Evolutionary conservation across 306 rosid species (phyloP).

Genomic region (Elaeagnus macrophylla): DNA sequence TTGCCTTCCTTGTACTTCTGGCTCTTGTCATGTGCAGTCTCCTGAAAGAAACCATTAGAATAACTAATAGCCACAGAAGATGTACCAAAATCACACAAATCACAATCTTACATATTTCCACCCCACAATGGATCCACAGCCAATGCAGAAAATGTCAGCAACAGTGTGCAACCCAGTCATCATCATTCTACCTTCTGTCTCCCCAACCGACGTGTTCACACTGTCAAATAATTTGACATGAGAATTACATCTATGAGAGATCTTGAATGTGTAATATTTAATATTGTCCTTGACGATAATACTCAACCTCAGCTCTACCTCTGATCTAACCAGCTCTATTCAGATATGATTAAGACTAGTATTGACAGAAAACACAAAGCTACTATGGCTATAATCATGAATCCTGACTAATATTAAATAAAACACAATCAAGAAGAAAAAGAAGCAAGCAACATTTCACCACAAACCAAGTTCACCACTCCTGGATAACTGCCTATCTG

Average conservation of each 20-base stretch:
- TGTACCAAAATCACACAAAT: slow-evolving; percentile 14
- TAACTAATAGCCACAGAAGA: slow-evolving; percentile 25
- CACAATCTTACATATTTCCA: slow-evolving; percentile 83
- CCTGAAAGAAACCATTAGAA: slow-evolving; percentile 32
- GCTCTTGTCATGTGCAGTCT: slow-evolving; percentile 32
- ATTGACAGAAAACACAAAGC: not conserved
- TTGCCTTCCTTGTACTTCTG: slow-evolving; percentile 47
- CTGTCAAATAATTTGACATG: slow-evolving; percentile 37
- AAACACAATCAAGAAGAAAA: no score
- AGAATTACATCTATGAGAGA: slow-evolving; percentile 11
- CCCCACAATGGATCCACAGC: slow-evolving; percentile 83
- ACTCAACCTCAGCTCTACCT: not conserved
- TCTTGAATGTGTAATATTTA: not conserved
- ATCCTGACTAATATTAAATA: no score
- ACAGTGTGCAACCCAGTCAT: slow-evolving; percentile 79
- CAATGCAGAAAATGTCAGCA: slow-evolving; percentile 86
- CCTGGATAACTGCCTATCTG: not conserved
- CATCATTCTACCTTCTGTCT: slow-evolving; percentile 66
- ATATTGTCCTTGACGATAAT: not conserved
- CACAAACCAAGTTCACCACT: not conserved
- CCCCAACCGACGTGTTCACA: slow-evolving; percentile 61
- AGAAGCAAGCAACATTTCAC: not conserved
- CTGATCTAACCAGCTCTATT: not conserved
- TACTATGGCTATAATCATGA: not conserved
- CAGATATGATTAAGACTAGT: no score